Evolutionary conservation across 805 yeast genomes (phyloP).

Genomic region (Monosporozyma aerobia): DNA sequence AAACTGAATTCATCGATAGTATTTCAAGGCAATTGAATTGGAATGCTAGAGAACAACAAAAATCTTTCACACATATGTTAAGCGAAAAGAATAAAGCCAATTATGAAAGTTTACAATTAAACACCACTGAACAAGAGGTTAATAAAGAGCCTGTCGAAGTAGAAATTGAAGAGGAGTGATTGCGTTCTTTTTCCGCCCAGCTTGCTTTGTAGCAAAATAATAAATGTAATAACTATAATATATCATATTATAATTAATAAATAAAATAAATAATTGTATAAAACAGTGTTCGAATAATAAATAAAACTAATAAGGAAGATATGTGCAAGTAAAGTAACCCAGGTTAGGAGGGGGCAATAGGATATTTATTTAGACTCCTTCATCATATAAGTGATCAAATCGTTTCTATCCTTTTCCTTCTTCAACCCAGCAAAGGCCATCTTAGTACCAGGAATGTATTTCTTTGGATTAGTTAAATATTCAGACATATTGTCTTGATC

Average conservation of each 20-base stretch:
- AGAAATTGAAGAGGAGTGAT: background rate
- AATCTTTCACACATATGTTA: conserved; percentile 58
- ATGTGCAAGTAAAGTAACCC: background rate
- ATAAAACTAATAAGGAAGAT: background rate
- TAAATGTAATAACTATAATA: background rate
- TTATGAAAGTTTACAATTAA: conserved; percentile 19
- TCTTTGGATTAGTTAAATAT: conserved; percentile 99
- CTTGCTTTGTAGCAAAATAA: too few relatives aligned
- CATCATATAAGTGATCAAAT: conserved; percentile 77
- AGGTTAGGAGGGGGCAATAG: background rate
- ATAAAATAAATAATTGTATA: too few relatives aligned
- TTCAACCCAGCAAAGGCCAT: conserved; percentile 99
- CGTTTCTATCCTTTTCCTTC: conserved; percentile 98
- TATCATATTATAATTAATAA: background rate
- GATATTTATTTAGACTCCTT: conserved; percentile 30
- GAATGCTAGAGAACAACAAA: conserved; percentile 87
- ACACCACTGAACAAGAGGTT: conserved; percentile 1
- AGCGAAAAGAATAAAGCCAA: conserved; percentile 47
- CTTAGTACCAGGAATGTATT: conserved; percentile 99
- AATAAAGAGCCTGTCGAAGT: background rate
- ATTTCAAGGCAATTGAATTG: conserved; percentile 83
- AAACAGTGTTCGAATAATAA: too few relatives aligned
- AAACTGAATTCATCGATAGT: conserved; percentile 72
- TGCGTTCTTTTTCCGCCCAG: too few relatives aligned
- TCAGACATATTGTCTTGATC: conserved; percentile 78